Percentiles rank a stretch among this genome's conserved stretches.
Conservation (phyloP, 1,284 basidiomycete species). For the Pseudozyma hubeiensis region DNA sequence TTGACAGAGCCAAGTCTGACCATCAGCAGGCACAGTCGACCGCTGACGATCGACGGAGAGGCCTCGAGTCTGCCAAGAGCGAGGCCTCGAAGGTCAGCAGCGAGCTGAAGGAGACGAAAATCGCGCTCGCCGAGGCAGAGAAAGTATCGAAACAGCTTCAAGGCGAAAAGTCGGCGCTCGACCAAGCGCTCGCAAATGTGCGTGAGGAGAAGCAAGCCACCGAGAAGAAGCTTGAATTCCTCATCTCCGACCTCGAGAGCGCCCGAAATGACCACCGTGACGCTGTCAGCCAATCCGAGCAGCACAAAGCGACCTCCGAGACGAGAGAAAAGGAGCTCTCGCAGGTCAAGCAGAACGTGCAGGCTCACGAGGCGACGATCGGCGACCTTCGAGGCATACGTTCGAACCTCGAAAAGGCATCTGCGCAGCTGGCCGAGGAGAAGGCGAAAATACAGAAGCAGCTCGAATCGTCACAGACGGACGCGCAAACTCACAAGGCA, state of each 20-base stretch:
- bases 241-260: conserved; percentile 20
- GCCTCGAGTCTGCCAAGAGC: conserved; percentile 11
- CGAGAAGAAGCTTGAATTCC: conserved; percentile 6
- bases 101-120: conserved; percentile 18
- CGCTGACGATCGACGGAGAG: conserved; percentile 21
- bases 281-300: conserved; percentile 8
- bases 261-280: conserved; percentile 17
- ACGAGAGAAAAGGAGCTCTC: conserved; percentile 25
- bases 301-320: conserved; percentile 11
- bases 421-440: conserved; percentile 8
- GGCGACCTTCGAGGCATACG: conserved; percentile 14
- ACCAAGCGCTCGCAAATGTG: conserved; percentile 10
- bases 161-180: conserved; percentile 12
- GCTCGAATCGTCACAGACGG: conserved; percentile 12
- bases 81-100: conserved; percentile 10
- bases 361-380: conserved; percentile 21
- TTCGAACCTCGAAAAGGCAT: conserved; percentile 14
- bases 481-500: conserved; percentile 13
- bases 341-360: conserved; percentile 10
- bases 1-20: conserved; percentile 21
- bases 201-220: conserved; percentile 15
- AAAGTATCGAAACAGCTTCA: conserved; percentile 20
- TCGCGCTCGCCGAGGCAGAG: conserved; percentile 14
- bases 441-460: conserved; percentile 21
- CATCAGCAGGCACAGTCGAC: conserved; percentile 19